Evolutionary conservation across 192 early-diverging fungal species (phyloP), one percentile per base, ranked within the genome.

Genomic region (Entomortierella parvispora): DNA sequence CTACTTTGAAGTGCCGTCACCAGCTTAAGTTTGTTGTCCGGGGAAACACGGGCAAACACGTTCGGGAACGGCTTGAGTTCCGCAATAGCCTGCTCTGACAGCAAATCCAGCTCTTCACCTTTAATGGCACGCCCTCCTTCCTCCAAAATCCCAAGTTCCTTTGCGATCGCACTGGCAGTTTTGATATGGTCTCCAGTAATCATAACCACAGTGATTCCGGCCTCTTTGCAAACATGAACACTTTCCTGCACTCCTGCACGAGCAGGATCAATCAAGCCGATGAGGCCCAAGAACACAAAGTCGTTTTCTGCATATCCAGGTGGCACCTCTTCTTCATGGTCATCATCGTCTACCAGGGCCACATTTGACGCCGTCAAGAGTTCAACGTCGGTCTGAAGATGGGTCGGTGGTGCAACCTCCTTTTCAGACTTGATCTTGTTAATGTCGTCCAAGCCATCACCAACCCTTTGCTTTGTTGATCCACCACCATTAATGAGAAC

Each of bases 21-120:
- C 55, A 99, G 96, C 72, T 93, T 93, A 55, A 99, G 80, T 83
- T 99, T 99, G 85, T 95, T 99, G 67, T 99, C 95, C 0, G 97
- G 97, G 1, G 87, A 90, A 57, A 96, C 94, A 55, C 97, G 93
- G 10, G 97, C 97, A 91, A 99, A 96, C 3, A 99, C 97, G 28
- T 89, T 90, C 7, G 97, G 97, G 79, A 99, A 95, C 12, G 94
- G 93, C 15, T 86, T 80, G 37, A 96, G 82, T 46, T 88, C 82
- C 6, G 88, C 82, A 32, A 96, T 90, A 8, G 90, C 90, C 58
- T 97, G 94, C 54, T 97, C 95, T 0, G 96, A 96, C 22, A 97
- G 77, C 32, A 96, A 74, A 58, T 97, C 96, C 17, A 99, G 78
- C 76, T 99, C 95, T 29, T 87, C 89, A 15, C 95, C 97, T 33